Evolutionary conservation across 495 filamentous ascomycete genomes (phyloP), one percentile per base, ranked within the genome.

Genomic region (Penicillium pancosmium): DNA sequence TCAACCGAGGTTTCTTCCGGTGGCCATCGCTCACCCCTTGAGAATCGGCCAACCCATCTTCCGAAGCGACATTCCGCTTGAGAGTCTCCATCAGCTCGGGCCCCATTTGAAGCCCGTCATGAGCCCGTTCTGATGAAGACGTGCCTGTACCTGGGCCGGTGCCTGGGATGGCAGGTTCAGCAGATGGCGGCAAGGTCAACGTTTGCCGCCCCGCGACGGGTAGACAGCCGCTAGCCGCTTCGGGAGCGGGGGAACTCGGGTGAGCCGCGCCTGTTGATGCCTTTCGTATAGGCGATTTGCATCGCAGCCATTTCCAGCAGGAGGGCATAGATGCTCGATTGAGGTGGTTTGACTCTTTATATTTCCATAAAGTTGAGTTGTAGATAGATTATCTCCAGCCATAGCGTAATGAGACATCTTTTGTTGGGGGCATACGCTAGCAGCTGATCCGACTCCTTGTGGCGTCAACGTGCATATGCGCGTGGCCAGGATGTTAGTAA

Each of bases 11-110:
- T 12, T 27, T 23, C 46, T 48, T 48, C 19, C 46, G 18, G 8
- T 46, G 43, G 21, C 10, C 41, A 19, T 44, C 41, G 6, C 27
- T 31, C n/a, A 19, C 15, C 41, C 41, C 41, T 9, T n/a, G 16
- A 44, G 41, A 44, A 13, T 19, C 41, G 6, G 16, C 16, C n/a
- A 19, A 13, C 21, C 23, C 46, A 13, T 48, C 46, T 48, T 48
- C 46, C 11, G 46, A 23, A 48, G 46, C 46, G 19, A 48, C 19
- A 27, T 16, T 44, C 41, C 46, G 46, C 46, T 48, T 48, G 19
- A 48, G 46, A 48, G 19, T 48, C 46, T 48, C 46, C 46, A 48
- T 27, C 46, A 48, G 18, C 23, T 23, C 46, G 23, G 46, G 46
- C 46, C 23, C 46, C 46, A 23, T 27, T 23, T 27, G 46, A 48